Evolutionary conservation across 2,329 filamentous ascomycete genomes (phyloP), one percentile per base, ranked within the genome.

Genomic region (Grosmannia huntii): DNA sequence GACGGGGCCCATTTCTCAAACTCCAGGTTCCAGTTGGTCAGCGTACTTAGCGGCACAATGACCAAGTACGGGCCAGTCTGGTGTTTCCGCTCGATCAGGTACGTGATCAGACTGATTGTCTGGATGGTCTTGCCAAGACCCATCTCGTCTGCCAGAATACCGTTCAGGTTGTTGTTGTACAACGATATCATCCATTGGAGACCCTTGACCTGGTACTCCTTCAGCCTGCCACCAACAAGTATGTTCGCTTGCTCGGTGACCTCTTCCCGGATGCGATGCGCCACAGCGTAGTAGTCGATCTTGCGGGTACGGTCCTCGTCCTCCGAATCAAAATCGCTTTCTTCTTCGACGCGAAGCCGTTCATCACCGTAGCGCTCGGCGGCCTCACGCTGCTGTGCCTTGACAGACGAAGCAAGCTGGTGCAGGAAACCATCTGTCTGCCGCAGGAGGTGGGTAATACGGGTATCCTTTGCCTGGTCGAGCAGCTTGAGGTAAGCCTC

Each of bases 81-180:
- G 65, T 86, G 82, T 78, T 99, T 99, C 75, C 84, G 87, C 76
- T 97, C 94, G 65, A 99, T 96, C 62, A 99, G 85, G 69, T 99
- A 95, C 3, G 92, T 96, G 67, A 99, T 88, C 74, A 99, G 76
- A 77, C 89, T 95, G 73, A 99, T 99, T 51, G 94, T 97, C 73
- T 99, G 94, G 66, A 99, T 99, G 0, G 94, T 99, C 76, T 99
- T 99, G 72, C 94, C 94, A 64, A 99, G 89, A 85, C 94, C 94
- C 94, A 99, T 99, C 74, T 99, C 94, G 68, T 99, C 94, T 60
- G 94, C 94, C 66, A 99, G 78, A 64, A 99, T 97, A 81, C 94
- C 94, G 71, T 99, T 99, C 64, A 99, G 82, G 73, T 96, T 99
- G 78, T 99, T 99, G 84, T 99, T 99, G 81, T 97, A 99, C 16